phyloP scores from a whole-genome alignment of 75 land plant species.

The Sequoia sempervirens region DNA sequence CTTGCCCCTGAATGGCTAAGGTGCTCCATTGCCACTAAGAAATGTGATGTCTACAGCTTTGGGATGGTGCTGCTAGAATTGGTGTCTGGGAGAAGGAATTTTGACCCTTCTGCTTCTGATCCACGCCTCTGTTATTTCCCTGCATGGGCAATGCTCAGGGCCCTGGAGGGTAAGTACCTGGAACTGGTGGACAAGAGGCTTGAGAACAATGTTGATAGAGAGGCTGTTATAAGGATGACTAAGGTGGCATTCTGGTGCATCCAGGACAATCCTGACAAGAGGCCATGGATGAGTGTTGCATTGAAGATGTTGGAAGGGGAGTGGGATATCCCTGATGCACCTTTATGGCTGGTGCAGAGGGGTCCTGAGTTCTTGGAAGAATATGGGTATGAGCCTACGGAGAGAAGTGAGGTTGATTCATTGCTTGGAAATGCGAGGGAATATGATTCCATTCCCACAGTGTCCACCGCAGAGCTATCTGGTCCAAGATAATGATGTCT shows the following conservation, averaged over 20 bases:
- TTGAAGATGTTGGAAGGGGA: slow-evolving; percentile 32
- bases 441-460: not conserved
- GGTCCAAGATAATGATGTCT: not conserved
- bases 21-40: slow-evolving; percentile 7
- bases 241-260: slow-evolving; percentile 31
- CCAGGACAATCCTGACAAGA: slow-evolving; percentile 18
- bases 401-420: not conserved
- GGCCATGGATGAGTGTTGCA: slow-evolving; percentile 35
- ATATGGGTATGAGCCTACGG: not conserved
- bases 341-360: not conserved
- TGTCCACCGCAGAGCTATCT: not conserved
- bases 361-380: slow-evolving; percentile 3
- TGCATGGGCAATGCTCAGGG: slow-evolving; percentile 5
- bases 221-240: slow-evolving; percentile 13
- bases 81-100: slow-evolving; percentile 19
- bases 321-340: not conserved
- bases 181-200: slow-evolving; percentile 7
- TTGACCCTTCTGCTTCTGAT: slow-evolving; percentile 17
- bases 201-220: slow-evolving; percentile 2
- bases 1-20: slow-evolving; percentile 33
- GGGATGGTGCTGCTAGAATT: slow-evolving; percentile 32
- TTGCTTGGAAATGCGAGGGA: not conserved
- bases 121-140: slow-evolving; percentile 8
- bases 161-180: slow-evolving; percentile 10
- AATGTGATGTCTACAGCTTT: slow-evolving; percentile 39